Evolutionary conservation across 306 rosid genomes (phyloP), one percentile per base, ranked within the genome.

Genomic region (Vigna reflexopilosa): DNA sequence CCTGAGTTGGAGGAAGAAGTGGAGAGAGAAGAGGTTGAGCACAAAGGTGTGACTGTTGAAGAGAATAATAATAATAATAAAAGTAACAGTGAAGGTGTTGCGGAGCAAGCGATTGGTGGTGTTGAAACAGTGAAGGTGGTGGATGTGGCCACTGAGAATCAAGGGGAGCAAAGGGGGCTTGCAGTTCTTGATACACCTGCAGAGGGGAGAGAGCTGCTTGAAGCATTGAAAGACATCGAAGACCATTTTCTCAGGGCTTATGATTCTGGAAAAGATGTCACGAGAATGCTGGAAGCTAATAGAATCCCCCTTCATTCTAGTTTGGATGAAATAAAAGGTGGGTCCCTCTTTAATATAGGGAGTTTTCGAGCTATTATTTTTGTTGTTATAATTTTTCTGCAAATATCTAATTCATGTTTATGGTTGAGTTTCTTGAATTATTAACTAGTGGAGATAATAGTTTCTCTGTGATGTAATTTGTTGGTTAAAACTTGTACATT

Each of bases 221-320:
- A 96, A 68, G 97, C 97, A 49, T 78, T 96, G 87, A 89, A 87
- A 71, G 98, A 93, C 36, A 80, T 96, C 77, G 96, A 86, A 64
- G 98, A 93, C 65, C 83, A 88, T 84, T 90, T 96, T 56, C 28
- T 84, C 2, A 88, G 89, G 86, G 98, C 97, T 78, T 87, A 81
- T 77, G 90, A 93, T 67, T 93, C 98, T 77, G 96, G 97, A 34
- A 83, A 87, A 81, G 90, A 83, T 72, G 91, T 96, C 5, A 88
- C 96, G 24, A 93, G 86, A 83, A 93, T 96, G 99, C 85, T 96
- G 32, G 99, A 93, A 83, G 98, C 96, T 88, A 93, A 91, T 81
- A 90, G 83, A 72, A 75, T 90, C 30, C 97, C 89, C 51, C 84
- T 93, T 75, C 99, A 88, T 75, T 87, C 97, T 83, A 86, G 90